phyloP scores from a whole-genome alignment of 2,329 filamentous ascomycete genomes.

The Pseudovirgaria hyperparasitica region DNA sequence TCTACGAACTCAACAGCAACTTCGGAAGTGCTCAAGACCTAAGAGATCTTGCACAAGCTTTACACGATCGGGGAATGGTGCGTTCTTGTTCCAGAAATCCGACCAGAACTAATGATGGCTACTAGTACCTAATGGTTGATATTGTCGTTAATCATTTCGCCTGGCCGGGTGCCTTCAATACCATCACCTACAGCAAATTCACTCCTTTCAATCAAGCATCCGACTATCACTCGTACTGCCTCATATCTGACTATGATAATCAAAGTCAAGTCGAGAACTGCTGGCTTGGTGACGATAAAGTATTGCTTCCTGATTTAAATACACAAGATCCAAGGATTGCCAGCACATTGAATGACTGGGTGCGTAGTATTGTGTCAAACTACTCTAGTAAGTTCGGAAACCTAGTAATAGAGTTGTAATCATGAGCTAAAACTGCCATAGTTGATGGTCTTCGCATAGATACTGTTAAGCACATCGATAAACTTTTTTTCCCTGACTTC shows the following conservation, averaged over 20 bases:
- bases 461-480: conserved; percentile 24
- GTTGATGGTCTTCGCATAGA: conserved; percentile 29
- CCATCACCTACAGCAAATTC: conserved; percentile 40
- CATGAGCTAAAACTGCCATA: conserved; percentile 1
- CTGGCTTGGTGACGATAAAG: conserved; percentile 33
- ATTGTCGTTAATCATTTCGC: conserved; percentile 44
- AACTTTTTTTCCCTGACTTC: conserved; percentile 23
- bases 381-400: conserved; percentile 21
- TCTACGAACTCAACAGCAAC: conserved; percentile 41
- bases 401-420: neutral
- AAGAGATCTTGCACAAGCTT: conserved; percentile 37
- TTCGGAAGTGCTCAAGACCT: conserved; percentile 47
- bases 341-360: conserved; percentile 9
- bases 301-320: conserved; percentile 30
- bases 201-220: conserved; percentile 41
- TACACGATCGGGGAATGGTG: conserved; percentile 42
- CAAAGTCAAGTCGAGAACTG: conserved; percentile 31
- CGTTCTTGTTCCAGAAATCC: neutral
- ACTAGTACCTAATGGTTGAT: conserved; percentile 46
- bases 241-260: conserved; percentile 40
- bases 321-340: conserved; percentile 24
- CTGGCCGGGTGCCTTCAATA: conserved; percentile 31
- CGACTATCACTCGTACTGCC: conserved; percentile 49
- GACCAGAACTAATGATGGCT: neutral
- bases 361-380: conserved; percentile 9